Evolutionary conservation across 495 filamentous ascomycete genomes (phyloP).

Genomic region (Trichocladium uniseriatum): DNA sequence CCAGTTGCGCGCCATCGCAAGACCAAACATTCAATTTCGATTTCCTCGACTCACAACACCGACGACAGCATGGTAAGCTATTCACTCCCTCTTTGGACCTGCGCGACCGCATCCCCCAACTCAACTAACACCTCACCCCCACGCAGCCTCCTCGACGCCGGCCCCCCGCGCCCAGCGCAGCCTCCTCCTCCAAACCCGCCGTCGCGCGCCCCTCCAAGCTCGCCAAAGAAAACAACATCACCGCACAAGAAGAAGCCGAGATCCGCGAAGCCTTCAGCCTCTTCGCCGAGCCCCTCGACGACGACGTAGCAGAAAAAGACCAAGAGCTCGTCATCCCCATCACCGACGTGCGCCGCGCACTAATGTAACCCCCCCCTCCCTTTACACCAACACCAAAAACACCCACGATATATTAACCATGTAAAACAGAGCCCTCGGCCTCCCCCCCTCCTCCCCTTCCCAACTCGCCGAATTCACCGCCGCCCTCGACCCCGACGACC

Average conservation of each 20-base stretch:
- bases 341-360: constrained; percentile 70
- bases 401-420: no score
- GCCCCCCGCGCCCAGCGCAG: constrained; percentile 17
- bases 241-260: constrained; percentile 71
- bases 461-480: constrained; percentile 68
- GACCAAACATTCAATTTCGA: not conserved
- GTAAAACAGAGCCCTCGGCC: constrained; percentile 64
- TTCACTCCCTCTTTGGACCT: not conserved
- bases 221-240: constrained; percentile 79
- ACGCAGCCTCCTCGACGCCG: constrained; percentile 37
- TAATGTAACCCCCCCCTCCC: constrained; percentile 52
- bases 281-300: constrained; percentile 61
- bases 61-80: not conserved
- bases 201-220: constrained; percentile 58
- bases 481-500: constrained; percentile 69
- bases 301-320: constrained; percentile 35
- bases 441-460: constrained; percentile 49
- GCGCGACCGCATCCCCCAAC: no score
- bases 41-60: not conserved
- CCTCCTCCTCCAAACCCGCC: constrained; percentile 9
- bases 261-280: constrained; percentile 83
- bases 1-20: not conserved
- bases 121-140: not conserved
- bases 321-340: constrained; percentile 64
- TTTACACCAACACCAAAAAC: no score